These are phyloP conservation scores for Furcasterigmium furcatum DNA, from an alignment of 2,329 filamentous ascomycete species.

Conservation along the genomic window DNA sequence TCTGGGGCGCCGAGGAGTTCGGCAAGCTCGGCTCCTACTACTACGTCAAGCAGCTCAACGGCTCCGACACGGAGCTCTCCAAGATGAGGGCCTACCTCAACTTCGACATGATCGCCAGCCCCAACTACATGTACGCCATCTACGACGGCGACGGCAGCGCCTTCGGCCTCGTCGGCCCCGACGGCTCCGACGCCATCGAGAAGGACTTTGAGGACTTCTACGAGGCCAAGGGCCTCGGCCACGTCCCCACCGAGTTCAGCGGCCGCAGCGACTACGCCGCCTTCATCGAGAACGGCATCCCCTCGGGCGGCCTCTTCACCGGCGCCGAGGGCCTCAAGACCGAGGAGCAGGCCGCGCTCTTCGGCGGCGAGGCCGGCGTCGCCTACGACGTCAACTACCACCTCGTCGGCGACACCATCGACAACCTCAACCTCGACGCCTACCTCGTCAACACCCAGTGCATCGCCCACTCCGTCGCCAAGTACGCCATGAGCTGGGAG, in stretches of 20 bases:
- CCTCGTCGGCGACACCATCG: conserved; percentile 36
- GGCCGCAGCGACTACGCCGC: conserved; percentile 65
- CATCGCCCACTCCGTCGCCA: conserved; percentile 36
- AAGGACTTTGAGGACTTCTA: conserved; percentile 56
- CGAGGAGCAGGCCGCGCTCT: conserved; percentile 51
- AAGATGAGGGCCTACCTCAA: conserved; percentile 54
- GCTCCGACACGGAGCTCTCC: conserved; percentile 38
- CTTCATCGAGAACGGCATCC: conserved; percentile 64
- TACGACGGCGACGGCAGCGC: conserved; percentile 60
- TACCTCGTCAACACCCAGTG: conserved; percentile 41
- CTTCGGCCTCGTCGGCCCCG: conserved; percentile 51
- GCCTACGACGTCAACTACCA: conserved; percentile 45
- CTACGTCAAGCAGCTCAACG: conserved; percentile 40
- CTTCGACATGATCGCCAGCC: conserved; percentile 53
- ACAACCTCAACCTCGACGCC: conserved; percentile 35
- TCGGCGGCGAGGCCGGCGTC: conserved; percentile 57
- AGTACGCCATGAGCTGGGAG: conserved; percentile 35
- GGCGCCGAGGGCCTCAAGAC: conserved; percentile 65
- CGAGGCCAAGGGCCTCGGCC: conserved; percentile 40
- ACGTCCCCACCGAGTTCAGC: conserved; percentile 60
- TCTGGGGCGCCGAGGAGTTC: conserved; percentile 51
- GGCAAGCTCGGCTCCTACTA: conserved; percentile 45
- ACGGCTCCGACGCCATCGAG: conserved; percentile 58
- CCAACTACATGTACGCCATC: conserved; percentile 49
- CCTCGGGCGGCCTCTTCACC: conserved; percentile 66